phyloP scores from a whole-genome alignment of 768 basidiomycete genomes.

The button mushroom (Agaricus bisporus) region DNA sequence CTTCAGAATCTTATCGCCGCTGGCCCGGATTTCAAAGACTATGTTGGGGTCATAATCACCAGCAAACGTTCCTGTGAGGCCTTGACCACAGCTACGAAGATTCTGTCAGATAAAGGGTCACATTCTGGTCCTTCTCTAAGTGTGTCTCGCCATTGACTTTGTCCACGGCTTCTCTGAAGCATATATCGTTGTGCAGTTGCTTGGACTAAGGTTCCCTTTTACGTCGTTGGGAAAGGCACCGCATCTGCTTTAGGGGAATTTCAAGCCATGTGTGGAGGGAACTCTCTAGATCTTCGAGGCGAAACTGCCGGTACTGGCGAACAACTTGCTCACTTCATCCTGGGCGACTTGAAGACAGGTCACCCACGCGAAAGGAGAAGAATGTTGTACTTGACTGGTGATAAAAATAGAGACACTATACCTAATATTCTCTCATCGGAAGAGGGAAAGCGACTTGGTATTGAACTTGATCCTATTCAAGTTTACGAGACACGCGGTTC shows the following conservation, averaged over 20 bases:
- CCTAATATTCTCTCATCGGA: conserved; percentile 34
- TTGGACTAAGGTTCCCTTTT: conserved; percentile 66
- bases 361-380: conserved; percentile 15
- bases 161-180: neutral
- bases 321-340: conserved; percentile 58
- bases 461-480: conserved; percentile 46
- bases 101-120: conserved; percentile 5
- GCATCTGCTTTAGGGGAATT: conserved; percentile 38
- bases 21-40: conserved; percentile 27
- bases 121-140: conserved; percentile 12
- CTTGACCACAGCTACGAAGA: conserved; percentile 43
- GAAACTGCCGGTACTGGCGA: conserved; percentile 62
- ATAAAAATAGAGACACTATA: conserved; percentile 77
- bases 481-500: conserved; percentile 69
- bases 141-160: conserved; percentile 6
- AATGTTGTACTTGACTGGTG: conserved; percentile 76
- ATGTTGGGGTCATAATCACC: conserved; percentile 68
- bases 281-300: conserved; percentile 28
- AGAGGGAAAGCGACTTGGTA: conserved; percentile 23
- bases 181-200: conserved; percentile 18
- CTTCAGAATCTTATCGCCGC: conserved; percentile 36
- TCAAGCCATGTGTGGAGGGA: conserved; percentile 9
- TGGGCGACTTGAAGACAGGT: conserved; percentile 24
- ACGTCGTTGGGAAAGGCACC: conserved; percentile 70
- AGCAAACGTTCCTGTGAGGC: conserved; percentile 75